Evolutionary conservation across 1,284 basidiomycete genomes (phyloP).

Genomic region (Cutaneotrichosporon arboriforme): DNA sequence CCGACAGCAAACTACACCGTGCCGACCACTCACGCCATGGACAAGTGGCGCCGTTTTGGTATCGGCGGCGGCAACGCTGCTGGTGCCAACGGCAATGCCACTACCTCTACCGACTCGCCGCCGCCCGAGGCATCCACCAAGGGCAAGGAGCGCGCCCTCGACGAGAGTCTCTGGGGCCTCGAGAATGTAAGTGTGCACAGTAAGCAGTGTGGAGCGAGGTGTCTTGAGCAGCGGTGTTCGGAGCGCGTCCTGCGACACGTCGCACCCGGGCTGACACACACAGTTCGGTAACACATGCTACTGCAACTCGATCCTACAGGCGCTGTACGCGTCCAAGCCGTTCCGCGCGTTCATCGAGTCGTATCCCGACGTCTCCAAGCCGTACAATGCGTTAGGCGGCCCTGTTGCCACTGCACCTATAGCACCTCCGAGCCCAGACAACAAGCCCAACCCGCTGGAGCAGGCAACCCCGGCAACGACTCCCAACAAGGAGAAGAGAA

Average conservation of each 20-base stretch:
- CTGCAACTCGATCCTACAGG: slow-evolving; percentile 94
- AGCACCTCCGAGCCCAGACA: slow-evolving; percentile 6
- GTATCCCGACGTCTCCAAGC: slow-evolving; percentile 47
- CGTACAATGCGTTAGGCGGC: slow-evolving; percentile 38
- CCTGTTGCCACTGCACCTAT: slow-evolving; percentile 13
- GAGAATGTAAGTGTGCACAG: slow-evolving; percentile 70
- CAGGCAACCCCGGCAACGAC: slow-evolving; percentile 3
- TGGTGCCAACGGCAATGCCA: slow-evolving; percentile 6
- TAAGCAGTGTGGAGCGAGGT: too few relatives aligned
- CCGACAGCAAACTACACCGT: neutral
- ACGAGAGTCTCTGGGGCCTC: slow-evolving; percentile 63
- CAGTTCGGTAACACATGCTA: slow-evolving; percentile 86
- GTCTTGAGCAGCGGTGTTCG: too few relatives aligned
- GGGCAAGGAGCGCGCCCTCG: slow-evolving; percentile 27
- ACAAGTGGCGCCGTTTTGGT: slow-evolving; percentile 19
- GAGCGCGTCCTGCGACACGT: too few relatives aligned
- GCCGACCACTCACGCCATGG: slow-evolving; percentile 6
- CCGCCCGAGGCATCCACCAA: slow-evolving; percentile 5
- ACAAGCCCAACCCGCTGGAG: slow-evolving; percentile 18
- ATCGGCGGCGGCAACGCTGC: slow-evolving; percentile 3
- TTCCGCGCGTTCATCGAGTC: slow-evolving; percentile 70
- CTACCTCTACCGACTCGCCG: neutral
- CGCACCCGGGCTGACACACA: too few relatives aligned
- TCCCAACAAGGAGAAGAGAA: slow-evolving; percentile 22
- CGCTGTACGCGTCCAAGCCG: slow-evolving; percentile 81